A percentile compares a stretch with the other conserved stretches of the same genome.
These are phyloP conservation scores for Lipomyces sp. DNA, from an alignment of 805 yeast species.

Conservation along the genomic window DNA sequence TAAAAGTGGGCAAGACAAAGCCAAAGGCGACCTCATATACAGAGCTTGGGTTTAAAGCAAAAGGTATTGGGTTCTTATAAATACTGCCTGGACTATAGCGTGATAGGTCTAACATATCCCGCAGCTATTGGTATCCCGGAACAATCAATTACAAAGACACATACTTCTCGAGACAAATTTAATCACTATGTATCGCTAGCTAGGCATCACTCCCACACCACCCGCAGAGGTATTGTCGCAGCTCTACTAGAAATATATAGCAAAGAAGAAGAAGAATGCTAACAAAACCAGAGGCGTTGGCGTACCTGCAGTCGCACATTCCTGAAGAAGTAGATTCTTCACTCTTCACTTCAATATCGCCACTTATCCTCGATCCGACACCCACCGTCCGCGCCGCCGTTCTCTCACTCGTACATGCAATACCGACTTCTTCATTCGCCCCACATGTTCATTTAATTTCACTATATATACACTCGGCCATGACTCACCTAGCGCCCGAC, in stretches of 20 bases:
- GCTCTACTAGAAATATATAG: background rate
- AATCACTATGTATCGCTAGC: constrained; percentile 69
- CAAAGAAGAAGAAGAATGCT: background rate
- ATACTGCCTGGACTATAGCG: background rate
- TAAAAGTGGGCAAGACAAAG: constrained; percentile 84
- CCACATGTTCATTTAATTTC: constrained; percentile 50
- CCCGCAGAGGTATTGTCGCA: constrained; percentile 60
- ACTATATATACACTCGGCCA: constrained; percentile 83
- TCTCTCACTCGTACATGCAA: constrained; percentile 49
- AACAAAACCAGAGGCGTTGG: constrained; percentile 53
- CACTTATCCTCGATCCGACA: constrained; percentile 70
- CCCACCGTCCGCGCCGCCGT: constrained; percentile 64
- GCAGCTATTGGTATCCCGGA: constrained; percentile 49
- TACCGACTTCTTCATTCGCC: constrained; percentile 36
- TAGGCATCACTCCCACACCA: constrained; percentile 71
- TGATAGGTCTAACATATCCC: constrained; percentile 23
- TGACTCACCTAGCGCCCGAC: constrained; percentile 85
- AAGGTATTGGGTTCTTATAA: constrained; percentile 40
- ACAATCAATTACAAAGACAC: constrained; percentile 45
- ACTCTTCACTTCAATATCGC: constrained; percentile 60
- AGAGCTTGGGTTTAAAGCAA: constrained; percentile 82
- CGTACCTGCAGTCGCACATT: constrained; percentile 48
- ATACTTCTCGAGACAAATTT: constrained; percentile 37
- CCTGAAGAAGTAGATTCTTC: constrained; percentile 48
- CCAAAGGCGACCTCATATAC: constrained; percentile 76